Conservation (phyloP, 176 grass and related monocot genomes). For the Luzula sylvatica region DNA sequence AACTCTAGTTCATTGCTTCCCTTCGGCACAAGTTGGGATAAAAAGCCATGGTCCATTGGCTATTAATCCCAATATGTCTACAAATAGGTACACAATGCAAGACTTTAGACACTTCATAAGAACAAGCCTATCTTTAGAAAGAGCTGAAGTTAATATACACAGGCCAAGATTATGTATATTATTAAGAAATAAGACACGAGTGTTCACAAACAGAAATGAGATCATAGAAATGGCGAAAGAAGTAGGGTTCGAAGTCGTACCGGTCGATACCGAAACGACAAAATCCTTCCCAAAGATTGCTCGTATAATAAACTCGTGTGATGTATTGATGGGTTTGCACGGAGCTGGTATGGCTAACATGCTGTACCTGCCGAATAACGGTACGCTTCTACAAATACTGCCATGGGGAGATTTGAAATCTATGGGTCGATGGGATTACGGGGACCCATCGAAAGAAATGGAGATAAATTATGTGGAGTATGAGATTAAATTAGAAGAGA, state of each 20-base stretch:
- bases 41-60: constrained; percentile 57
- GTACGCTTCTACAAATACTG: constrained; percentile 48
- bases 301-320: constrained; percentile 2
- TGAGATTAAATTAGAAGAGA: constrained; percentile 45
- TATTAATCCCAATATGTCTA: constrained; percentile 49
- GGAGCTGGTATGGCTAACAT: constrained; percentile 64
- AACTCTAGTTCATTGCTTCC: constrained; percentile 48
- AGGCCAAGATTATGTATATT: constrained; percentile 31
- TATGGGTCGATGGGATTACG: constrained; percentile 49
- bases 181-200: neutral
- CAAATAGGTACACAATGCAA: constrained; percentile 53
- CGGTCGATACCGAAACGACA: neutral
- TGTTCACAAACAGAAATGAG: neutral
- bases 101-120: constrained; percentile 69
- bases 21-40: constrained; percentile 46
- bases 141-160: constrained; percentile 21
- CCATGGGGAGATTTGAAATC: constrained; percentile 56
- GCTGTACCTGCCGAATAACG: constrained; percentile 47
- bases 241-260: constrained; percentile 5
- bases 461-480: constrained; percentile 54
- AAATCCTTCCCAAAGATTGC: neutral
- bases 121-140: constrained; percentile 24
- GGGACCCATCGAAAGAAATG: constrained; percentile 39
- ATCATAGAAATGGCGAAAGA: neutral
- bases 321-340: constrained; percentile 20